Evolutionary conservation across 2,329 filamentous ascomycete genomes (phyloP), one percentile per base, ranked within the genome.

Genomic region (Fusarium hostae): DNA sequence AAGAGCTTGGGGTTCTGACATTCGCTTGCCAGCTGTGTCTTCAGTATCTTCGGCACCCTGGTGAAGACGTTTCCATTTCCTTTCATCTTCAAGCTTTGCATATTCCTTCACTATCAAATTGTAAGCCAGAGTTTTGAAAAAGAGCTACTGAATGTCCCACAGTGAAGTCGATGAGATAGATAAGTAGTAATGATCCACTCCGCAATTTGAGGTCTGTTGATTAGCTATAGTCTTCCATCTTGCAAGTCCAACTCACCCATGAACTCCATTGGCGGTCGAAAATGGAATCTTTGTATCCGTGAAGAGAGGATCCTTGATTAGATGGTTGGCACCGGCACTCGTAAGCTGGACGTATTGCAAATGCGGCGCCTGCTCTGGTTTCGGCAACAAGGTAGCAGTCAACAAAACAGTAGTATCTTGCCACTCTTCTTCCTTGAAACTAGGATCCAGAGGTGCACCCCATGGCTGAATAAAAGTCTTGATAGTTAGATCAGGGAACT

Each of bases 201-300:
- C 0, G 86, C 79, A 66, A 89, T 89, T 71, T 88, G 87, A 4
- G 87, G 86, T 3, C 86, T 88, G 48, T 3, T n/a, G 2, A 30
- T 22, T 10, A 30, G 43, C 12, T 22, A 47, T 59, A 12, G 54
- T 35, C 10, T 24, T 2, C n/a, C 13, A 10, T 5, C 2, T 16
- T 3, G 1, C 2, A 13, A 35, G 13, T 5, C 10, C 1, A 20
- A 40, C 83, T 76, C 67, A 87, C 86, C 86, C 86, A 43, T 88
- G 86, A n/a, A 89, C 85, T 0, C 88, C 88, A 63, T 87, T 89
- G 1, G 86, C 86, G 1, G 87, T 87, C 47, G 84, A 86, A 66
- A 90, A 87, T 0, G 79, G 75, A 11, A 88, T 78, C 52, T 87
- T 80, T 0, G 84, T 87, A 26, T 87, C 84, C 26, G 78, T 82